Evolutionary conservation across 2,329 filamentous ascomycete species (phyloP), one percentile per base, ranked within the genome.

Genomic region (Bipolaris cookei): DNA sequence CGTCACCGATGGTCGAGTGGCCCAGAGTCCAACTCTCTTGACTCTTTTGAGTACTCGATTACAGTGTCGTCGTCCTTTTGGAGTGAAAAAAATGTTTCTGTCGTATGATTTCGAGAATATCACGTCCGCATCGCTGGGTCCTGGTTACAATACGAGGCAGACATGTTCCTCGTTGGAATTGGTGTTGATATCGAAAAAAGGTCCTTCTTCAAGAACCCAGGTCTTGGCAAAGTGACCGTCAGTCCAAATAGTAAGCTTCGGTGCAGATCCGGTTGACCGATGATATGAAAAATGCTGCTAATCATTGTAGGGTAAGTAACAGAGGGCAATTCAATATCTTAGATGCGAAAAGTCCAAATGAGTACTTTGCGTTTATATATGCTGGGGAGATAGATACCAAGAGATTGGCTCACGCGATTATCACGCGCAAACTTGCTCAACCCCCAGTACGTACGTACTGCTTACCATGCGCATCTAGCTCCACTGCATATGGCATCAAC

Each of bases 221-320:
- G 77, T 62, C 55, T 79, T 75, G 21, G 72, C 76, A 35, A 78
- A 77, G 49, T 78, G 74, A 49, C 77, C 76, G 0, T 76, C 76
- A 7, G 71, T 72, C 6, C 76, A 74, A 47, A 78, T 77, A 3
- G 76, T 78, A 3, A 72, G 6, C 76, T 75, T 6, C 72, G 73
- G 37, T 77, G 73, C 1, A 78, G 56, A 60, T 78, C 74, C 2
- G 77, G 75, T 49, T 76, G 75, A 14, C 66, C 75, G 3, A 73
- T 69, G 2, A 71, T 72, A 37, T 70, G 61, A 14, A 76, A 64
- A 8, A 68, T 68, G 14, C 56, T 59, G 1, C 75, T 74, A 25
- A 71, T 73, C 6, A 63, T 66, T 14, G 63, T 60, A 20, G 78
- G 54, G 43, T 78, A 76, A 2, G 54, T 63, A 5, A 76, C 48